These are phyloP conservation scores for Rhizopus arrhizus DNA, from an alignment of 371 early-diverging fungal genomes.

Conservation along the genomic window DNA sequence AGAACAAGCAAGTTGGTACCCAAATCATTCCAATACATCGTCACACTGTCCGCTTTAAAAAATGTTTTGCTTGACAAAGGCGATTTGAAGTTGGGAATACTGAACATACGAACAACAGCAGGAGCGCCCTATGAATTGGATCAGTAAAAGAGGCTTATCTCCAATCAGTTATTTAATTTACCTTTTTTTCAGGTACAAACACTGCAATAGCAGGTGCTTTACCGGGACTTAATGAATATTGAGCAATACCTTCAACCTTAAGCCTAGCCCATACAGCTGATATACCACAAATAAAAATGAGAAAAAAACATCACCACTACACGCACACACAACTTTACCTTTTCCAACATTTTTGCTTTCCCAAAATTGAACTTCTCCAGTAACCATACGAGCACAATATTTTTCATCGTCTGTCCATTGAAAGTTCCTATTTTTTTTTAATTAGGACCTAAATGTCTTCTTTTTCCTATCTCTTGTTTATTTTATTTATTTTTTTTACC, in stretches of 20 bases:
- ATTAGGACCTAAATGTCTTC: background rate
- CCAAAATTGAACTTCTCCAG: slow-evolving; percentile 90
- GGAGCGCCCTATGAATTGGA: slow-evolving; percentile 61
- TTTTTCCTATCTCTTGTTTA: slow-evolving; percentile 6
- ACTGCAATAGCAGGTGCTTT: slow-evolving; percentile 80
- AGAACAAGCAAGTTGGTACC: slow-evolving; percentile 89
- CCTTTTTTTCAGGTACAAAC: slow-evolving; percentile 86
- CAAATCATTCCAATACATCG: slow-evolving; percentile 92
- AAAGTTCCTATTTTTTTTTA: slow-evolving; percentile 63
- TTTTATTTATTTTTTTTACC: slow-evolving; percentile 34
- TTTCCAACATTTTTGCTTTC: slow-evolving; percentile 68
- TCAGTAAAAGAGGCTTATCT: background rate
- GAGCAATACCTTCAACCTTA: slow-evolving; percentile 76
- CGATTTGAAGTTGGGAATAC: slow-evolving; percentile 71
- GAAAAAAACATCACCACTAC: background rate
- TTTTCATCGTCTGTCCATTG: slow-evolving; percentile 94
- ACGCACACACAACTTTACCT: slow-evolving; percentile 32
- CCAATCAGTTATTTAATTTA: slow-evolving; percentile 4
- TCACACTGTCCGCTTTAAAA: slow-evolving; percentile 90
- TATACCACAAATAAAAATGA: background rate
- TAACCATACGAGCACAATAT: slow-evolving; percentile 83
- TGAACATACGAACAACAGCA: slow-evolving; percentile 80
- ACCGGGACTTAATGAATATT: slow-evolving; percentile 91
- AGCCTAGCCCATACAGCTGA: slow-evolving; percentile 60
- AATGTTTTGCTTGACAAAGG: slow-evolving; percentile 89